These are phyloP conservation scores for Vanrija sp. DNA, from an alignment of 1,284 basidiomycete species.

Conservation along the genomic window DNA sequence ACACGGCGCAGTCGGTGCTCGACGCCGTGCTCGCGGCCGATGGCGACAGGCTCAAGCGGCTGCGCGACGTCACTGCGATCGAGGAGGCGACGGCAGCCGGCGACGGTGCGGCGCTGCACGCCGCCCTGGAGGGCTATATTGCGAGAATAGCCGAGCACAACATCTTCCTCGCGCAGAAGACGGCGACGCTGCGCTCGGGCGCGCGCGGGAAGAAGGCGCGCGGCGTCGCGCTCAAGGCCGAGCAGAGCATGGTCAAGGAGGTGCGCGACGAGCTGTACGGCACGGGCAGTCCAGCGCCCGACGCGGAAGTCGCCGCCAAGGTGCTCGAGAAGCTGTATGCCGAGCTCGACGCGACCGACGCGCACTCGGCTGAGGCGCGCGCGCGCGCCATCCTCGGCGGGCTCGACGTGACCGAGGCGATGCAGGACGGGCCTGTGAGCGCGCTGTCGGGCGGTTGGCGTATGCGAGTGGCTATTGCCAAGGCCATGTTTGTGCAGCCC, in stretches of 20 bases:
- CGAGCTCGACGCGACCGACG: constrained; percentile 41
- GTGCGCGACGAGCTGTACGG: constrained; percentile 10
- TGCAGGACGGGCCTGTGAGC: constrained; percentile 53
- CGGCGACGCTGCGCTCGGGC: constrained; percentile 12
- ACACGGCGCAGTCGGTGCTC: constrained; percentile 50
- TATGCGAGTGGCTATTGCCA: constrained; percentile 56
- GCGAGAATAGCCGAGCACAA: constrained; percentile 6
- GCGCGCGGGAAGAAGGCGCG: constrained; percentile 20
- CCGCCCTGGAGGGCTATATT: constrained; percentile 5
- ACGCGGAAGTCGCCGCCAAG: constrained; percentile 3
- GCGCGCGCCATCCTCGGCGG: constrained; percentile 56
- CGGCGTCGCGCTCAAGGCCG: constrained; percentile 14
- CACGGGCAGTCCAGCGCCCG: neutral
- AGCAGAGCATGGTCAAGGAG: constrained; percentile 8
- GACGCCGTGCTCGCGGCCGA: constrained; percentile 2
- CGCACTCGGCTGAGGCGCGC: constrained; percentile 55
- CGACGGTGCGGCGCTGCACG: neutral
- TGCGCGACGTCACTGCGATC: constrained; percentile 2
- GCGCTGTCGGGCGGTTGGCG: constrained; percentile 67
- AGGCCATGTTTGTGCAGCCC: constrained; percentile 49
- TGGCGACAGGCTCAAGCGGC: constrained; percentile 8
- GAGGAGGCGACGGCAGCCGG: constrained; percentile 1
- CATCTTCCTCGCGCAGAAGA: constrained; percentile 13
- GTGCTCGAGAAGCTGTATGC: constrained; percentile 65
- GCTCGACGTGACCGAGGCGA: constrained; percentile 60